phyloP scores from a whole-genome alignment of 1,284 basidiomycete species.

The Ustilago curta region DNA sequence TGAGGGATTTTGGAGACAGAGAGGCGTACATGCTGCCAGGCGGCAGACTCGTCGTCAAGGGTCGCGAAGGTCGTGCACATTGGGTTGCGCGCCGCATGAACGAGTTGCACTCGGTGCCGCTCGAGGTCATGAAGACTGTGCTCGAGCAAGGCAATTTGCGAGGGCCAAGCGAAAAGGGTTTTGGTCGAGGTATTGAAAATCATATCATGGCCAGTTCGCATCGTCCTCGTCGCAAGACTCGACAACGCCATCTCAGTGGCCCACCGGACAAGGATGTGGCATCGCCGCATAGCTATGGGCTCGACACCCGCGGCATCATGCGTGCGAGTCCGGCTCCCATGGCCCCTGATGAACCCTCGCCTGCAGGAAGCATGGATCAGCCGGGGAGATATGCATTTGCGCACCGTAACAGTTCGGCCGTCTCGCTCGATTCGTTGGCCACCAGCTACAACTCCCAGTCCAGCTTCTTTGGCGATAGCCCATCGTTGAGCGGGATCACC shows the following conservation, averaged over 20 bases:
- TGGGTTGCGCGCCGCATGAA: constrained; percentile 68
- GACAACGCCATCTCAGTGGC: constrained; percentile 31
- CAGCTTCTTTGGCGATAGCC: constrained; percentile 48
- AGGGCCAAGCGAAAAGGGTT: constrained; percentile 58
- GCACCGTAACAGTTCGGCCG: constrained; percentile 59
- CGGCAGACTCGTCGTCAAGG: constrained; percentile 48
- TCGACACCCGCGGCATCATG: constrained; percentile 37
- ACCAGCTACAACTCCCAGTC: constrained; percentile 65
- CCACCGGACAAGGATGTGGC: constrained; percentile 18
- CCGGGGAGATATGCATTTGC: constrained; percentile 22
- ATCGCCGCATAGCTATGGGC: constrained; percentile 28
- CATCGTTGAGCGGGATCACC: constrained; percentile 23
- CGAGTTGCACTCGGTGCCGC: constrained; percentile 67
- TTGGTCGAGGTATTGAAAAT: constrained; percentile 67
- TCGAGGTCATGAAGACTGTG: constrained; percentile 66
- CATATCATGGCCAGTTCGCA: constrained; percentile 66
- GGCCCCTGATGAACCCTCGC: constrained; percentile 24
- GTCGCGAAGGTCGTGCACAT: constrained; percentile 61
- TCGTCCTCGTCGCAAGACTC: constrained; percentile 49
- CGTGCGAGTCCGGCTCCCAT: constrained; percentile 56
- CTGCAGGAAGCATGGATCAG: constrained; percentile 28
- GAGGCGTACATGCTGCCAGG: constrained; percentile 46
- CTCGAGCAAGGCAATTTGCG: constrained; percentile 66
- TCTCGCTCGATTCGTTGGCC: constrained; percentile 67
- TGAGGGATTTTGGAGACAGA: constrained; percentile 61